Evolutionary conservation across 2,329 filamentous ascomycete genomes (phyloP).

Genomic region (Paradendryphiella salina): DNA sequence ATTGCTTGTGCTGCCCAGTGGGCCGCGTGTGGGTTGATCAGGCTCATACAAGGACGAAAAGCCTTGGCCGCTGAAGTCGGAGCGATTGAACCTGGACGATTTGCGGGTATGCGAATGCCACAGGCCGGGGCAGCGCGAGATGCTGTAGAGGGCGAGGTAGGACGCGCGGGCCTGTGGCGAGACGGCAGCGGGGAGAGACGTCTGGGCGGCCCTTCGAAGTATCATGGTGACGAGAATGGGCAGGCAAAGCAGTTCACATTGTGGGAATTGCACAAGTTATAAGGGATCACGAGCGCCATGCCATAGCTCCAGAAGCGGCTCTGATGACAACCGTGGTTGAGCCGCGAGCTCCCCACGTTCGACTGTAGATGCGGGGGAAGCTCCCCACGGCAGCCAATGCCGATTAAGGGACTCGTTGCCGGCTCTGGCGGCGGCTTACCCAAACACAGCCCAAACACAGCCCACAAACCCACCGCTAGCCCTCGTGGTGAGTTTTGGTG

Average conservation of each 20-base stretch:
- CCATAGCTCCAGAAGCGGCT: slow-evolving; percentile 7
- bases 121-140: slow-evolving; percentile 23
- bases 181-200: slow-evolving; percentile 35
- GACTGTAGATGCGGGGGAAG: slow-evolving; percentile 25
- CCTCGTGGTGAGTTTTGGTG: neutral
- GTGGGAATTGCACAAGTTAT: neutral
- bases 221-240: slow-evolving; percentile 23
- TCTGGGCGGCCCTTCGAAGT: slow-evolving; percentile 25
- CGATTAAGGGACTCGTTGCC: slow-evolving; percentile 17
- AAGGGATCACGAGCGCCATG: slow-evolving; percentile 14
- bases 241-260: slow-evolving; percentile 3
- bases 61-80: slow-evolving; percentile 64
- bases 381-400: slow-evolving; percentile 11
- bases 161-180: slow-evolving; percentile 49
- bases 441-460: neutral
- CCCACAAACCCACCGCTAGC: neutral
- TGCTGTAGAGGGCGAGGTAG: slow-evolving; percentile 44
- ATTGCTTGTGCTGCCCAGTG: slow-evolving; percentile 62
- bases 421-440: neutral
- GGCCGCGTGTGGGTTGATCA: slow-evolving; percentile 63
- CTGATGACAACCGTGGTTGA: slow-evolving; percentile 16
- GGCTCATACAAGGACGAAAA: slow-evolving; percentile 67
- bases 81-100: slow-evolving; percentile 58
- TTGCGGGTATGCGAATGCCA: slow-evolving; percentile 29
- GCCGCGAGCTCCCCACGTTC: slow-evolving; percentile 28